A percentile compares a stretch with the other conserved stretches of the same genome.
Conservation (phyloP, 2,329 filamentous ascomycete genomes). For the Stachybotrys chlorohalonatus region DNA sequence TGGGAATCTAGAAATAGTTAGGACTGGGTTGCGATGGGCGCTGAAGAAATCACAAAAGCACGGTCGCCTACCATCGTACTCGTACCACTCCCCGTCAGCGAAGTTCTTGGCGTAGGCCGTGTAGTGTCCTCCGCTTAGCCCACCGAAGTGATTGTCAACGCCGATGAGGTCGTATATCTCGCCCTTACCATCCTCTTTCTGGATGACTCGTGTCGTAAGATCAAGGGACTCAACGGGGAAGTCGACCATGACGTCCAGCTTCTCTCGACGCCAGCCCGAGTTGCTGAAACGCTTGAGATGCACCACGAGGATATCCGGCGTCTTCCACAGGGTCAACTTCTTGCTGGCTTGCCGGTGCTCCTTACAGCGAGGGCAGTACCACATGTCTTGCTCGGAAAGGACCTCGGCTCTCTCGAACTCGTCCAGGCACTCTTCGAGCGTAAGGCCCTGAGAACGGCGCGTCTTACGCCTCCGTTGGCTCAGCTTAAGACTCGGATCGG, state of each 20-base stretch:
- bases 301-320: conserved; percentile 87
- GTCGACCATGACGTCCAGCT: conserved; percentile 83
- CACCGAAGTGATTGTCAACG: conserved; percentile 92
- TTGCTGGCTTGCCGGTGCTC: conserved; percentile 88
- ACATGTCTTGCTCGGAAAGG: conserved; percentile 89
- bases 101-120: conserved; percentile 94
- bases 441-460: conserved; percentile 54
- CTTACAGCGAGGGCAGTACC: conserved; percentile 96
- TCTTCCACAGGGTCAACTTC: conserved; percentile 95
- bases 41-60: background rate
- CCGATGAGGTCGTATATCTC: conserved; percentile 89
- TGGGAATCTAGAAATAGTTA: conserved; percentile 55
- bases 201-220: conserved; percentile 67
- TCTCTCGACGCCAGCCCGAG: conserved; percentile 72
- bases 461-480: conserved; percentile 55
- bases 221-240: conserved; percentile 87
- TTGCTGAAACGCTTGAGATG: conserved; percentile 95
- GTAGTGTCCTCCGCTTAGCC: conserved; percentile 90
- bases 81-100: conserved; percentile 81
- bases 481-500: conserved; percentile 56
- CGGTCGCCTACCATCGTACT: conserved; percentile 74
- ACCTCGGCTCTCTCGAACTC: conserved; percentile 94
- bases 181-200: conserved; percentile 71
- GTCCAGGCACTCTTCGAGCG: conserved; percentile 81
- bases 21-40: background rate